These are phyloP conservation scores for Mitragyna speciosa DNA, from an alignment of 257 asterid genomes.

Conservation along the genomic window DNA sequence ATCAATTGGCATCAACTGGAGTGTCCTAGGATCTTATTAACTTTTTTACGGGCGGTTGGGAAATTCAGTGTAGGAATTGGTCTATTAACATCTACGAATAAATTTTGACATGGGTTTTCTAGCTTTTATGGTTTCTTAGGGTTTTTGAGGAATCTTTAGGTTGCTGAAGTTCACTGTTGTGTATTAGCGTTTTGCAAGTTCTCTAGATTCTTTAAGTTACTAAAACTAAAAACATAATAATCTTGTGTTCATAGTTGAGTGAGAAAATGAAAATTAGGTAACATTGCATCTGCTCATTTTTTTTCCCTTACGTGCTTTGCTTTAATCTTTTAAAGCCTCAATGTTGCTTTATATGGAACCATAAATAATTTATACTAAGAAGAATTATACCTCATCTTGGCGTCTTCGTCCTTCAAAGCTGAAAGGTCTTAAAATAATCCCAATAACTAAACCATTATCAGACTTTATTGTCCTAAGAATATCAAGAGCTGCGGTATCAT, in stretches of 20 bases:
- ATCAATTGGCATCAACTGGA: no score
- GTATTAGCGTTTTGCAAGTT: no score
- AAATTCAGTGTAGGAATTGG: no score
- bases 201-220: background rate
- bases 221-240: background rate
- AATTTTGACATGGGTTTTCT: no score
- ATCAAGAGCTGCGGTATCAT: constrained; percentile 68
- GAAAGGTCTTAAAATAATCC: constrained; percentile 86
- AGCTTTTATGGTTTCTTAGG: no score
- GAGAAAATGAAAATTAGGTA: constrained; percentile 8
- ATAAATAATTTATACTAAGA: constrained; percentile 4
- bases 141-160: no score
- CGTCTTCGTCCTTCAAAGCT: constrained; percentile 95
- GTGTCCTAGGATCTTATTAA: no score
- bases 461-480: constrained; percentile 59
- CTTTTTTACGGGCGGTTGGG: no score
- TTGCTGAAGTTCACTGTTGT: no score
- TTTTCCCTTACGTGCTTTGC: background rate
- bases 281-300: background rate
- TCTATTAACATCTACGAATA: no score
- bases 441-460: constrained; percentile 60
- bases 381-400: constrained; percentile 62
- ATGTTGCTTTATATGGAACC: background rate
- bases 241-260: no score
- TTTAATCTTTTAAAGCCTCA: background rate